phyloP scores from a whole-genome alignment of 2,329 filamentous ascomycete species.

The Paecilomyces sp. region DNA sequence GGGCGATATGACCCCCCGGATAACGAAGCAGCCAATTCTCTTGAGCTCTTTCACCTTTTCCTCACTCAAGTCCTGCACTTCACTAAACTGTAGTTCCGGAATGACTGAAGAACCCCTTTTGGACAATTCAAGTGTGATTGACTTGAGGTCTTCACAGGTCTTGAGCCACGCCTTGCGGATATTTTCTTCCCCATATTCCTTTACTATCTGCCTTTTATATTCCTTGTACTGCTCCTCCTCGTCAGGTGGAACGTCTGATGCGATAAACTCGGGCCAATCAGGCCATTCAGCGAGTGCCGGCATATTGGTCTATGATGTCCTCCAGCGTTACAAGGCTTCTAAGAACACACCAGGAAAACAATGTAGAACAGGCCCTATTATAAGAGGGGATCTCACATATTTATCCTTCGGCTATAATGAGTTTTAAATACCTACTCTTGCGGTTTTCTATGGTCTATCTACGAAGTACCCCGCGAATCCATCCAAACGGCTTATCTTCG shows the following conservation, averaged over 20 bases:
- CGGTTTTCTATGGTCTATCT: neutral
- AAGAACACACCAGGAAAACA: neutral
- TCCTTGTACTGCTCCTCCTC: neutral
- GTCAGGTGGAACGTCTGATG: neutral
- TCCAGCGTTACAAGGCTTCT: neutral
- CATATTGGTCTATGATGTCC: neutral
- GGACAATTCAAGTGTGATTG: neutral
- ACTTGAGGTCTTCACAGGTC: neutral
- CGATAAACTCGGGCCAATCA: neutral
- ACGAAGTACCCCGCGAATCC: neutral
- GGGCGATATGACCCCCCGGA: conserved; percentile 9
- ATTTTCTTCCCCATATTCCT: neutral
- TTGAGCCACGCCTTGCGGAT: neutral
- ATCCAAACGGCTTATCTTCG: neutral
- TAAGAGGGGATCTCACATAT: neutral
- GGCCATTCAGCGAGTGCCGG: neutral
- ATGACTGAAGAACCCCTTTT: conserved; percentile 15
- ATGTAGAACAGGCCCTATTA: neutral
- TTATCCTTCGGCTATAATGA: neutral
- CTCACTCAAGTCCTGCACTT: conserved; percentile 12
- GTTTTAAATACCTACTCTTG: too few relatives aligned
- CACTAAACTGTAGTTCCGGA: conserved; percentile 22
- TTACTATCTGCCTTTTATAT: neutral
- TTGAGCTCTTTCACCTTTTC: conserved; percentile 6
- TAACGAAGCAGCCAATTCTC: conserved; percentile 12